A percentile compares a stretch with the other conserved stretches of the same genome.
Conservation (phyloP, 2,329 filamentous ascomycete genomes). For the Blastomyces silverae region DNA sequence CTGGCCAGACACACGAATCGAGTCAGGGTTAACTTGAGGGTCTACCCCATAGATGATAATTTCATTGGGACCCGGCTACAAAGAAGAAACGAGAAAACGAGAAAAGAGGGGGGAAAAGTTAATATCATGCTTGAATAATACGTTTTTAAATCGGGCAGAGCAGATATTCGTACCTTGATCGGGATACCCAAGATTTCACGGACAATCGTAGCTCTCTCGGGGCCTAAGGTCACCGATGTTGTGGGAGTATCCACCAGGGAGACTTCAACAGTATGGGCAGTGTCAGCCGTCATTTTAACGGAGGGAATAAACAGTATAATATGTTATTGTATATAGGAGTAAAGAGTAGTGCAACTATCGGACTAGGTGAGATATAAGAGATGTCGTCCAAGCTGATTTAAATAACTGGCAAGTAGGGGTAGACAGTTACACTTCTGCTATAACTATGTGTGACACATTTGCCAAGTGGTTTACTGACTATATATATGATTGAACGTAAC, state of each 20-base stretch:
- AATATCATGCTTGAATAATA: slow-evolving; percentile 5
- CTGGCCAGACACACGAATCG: slow-evolving; percentile 55
- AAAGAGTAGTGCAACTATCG: neutral
- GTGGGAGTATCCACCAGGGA: slow-evolving; percentile 53
- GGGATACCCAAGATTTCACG: slow-evolving; percentile 53
- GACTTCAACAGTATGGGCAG: slow-evolving; percentile 29
- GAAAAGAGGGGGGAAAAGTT: no score
- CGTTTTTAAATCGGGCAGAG: neutral
- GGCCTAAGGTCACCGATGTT: slow-evolving; percentile 58
- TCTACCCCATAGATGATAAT: slow-evolving; percentile 52
- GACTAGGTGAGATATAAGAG: neutral
- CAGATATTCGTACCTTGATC: slow-evolving; percentile 37
- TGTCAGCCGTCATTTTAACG: slow-evolving; percentile 18
- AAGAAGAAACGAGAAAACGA: no score
- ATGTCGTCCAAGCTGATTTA: neutral
- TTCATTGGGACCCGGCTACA: slow-evolving; percentile 50
- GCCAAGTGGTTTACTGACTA: neutral
- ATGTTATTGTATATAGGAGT: neutral
- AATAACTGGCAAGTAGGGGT: neutral
- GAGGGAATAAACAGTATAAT: neutral
- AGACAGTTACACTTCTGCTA: neutral
- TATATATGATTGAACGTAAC: neutral
- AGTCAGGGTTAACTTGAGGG: slow-evolving; percentile 49
- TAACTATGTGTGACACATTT: neutral
- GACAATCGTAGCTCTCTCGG: slow-evolving; percentile 53